phyloP scores from a whole-genome alignment of 345 rosid genomes.

The Linum trigynum region DNA sequence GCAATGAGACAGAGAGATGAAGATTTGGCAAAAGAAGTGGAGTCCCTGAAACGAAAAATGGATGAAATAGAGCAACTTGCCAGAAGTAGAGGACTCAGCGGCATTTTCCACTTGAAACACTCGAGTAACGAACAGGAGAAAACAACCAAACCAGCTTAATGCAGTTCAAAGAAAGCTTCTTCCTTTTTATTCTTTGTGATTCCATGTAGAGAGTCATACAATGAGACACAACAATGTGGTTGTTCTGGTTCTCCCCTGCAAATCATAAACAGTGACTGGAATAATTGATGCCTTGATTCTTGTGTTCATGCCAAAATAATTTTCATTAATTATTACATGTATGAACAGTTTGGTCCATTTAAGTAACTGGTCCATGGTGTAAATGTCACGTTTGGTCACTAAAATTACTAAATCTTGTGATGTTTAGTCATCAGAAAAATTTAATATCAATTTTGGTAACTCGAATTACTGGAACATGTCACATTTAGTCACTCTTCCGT shows the following conservation, averaged over 20 bases:
- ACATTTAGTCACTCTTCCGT: too few relatives aligned
- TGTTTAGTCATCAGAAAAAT: too few relatives aligned
- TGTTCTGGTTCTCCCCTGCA: neutral
- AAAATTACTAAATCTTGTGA: too few relatives aligned
- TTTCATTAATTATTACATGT: too few relatives aligned
- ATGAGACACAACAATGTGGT: neutral
- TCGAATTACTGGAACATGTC: too few relatives aligned
- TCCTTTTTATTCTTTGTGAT: neutral
- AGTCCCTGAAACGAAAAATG: conserved; percentile 44
- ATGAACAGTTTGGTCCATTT: too few relatives aligned
- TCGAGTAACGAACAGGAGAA: conserved; percentile 21
- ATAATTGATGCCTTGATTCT: neutral
- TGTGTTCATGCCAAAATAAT: too few relatives aligned
- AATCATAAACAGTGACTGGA: neutral
- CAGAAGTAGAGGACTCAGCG: conserved; percentile 49
- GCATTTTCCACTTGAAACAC: conserved; percentile 44
- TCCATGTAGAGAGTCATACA: neutral
- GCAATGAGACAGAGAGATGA: conserved; percentile 60
- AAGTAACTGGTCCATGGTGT: too few relatives aligned
- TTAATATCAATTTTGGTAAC: too few relatives aligned
- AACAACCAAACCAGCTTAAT: conserved; percentile 21
- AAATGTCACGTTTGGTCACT: too few relatives aligned
- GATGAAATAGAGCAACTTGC: conserved; percentile 74
- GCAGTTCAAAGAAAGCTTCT: neutral
- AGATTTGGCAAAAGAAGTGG: conserved; percentile 43